Base-by-base conservation (phyloP, 129 eudicot species). In the Chrysanthemum seticuspe region DNA sequence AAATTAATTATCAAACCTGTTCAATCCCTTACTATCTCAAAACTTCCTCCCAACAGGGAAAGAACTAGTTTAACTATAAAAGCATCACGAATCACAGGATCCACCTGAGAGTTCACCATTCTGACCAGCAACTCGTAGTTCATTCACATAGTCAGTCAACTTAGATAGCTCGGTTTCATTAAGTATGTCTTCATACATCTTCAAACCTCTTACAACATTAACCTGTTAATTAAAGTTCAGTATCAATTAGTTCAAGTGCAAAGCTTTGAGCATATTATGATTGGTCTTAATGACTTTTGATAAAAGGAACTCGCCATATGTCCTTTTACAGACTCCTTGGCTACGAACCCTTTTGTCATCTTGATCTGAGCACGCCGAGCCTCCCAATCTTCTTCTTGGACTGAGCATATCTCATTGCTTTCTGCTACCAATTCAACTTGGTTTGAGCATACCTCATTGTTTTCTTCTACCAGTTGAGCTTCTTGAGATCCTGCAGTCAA, bases 241-340 rank as follows among this genome's bases (percentile, higher is more conserved):
- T 51, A 48, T 74, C 11, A 63, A 16, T 60, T 56, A 81, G 62
- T 48, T 18, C 47, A 53, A 51, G 29, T 18, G 13, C 47, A 10
- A 16, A 49, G 73, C 15, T 36, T n/a, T 27, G 29, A 13, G 9
- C 11, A 53, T 13, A 0, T 50, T 70, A 47, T 44, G 36, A 15
- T 25, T 40, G 10, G 12, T 71, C 48, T 25, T 56, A 31, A 10
- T 52, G 44, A 13, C 72, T 25, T 25, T 47, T 67, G 18, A 67
- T 58, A 82, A 85, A 40, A 54, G 74, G 81, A 71, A 89, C 96
- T 94, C 88, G 78, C 99, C 97, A 87, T 91, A 79, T 95, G 97
- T 72, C 99, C 97, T 95, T 83, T 95, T 74, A 95, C 89, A 64
- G 94, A 88, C 83, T 95, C 99, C 97, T 91, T 95, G 76, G 99